These are phyloP conservation scores for Fraxinus cuspidata DNA, from an alignment of 257 asterid species.

Conservation along the genomic window DNA sequence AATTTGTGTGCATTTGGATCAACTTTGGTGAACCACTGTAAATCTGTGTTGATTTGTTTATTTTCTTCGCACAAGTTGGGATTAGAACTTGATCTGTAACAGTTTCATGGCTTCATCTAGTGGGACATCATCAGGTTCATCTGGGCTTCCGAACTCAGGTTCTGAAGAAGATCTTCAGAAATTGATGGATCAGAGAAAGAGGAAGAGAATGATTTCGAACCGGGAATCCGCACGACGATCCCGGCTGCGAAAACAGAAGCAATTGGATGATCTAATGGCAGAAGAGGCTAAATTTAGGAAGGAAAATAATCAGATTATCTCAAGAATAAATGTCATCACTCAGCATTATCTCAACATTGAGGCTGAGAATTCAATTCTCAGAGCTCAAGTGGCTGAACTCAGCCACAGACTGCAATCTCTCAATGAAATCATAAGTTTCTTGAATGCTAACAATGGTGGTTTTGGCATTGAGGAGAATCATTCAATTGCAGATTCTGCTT, in stretches of 20 bases:
- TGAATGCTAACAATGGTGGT: constrained; percentile 28
- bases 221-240: constrained; percentile 96
- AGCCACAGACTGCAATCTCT: constrained; percentile 70
- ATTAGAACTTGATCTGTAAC: background rate
- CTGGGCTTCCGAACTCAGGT: constrained; percentile 55
- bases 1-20: too few species aligned
- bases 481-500: background rate
- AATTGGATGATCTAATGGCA: constrained; percentile 64
- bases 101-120: constrained; percentile 65
- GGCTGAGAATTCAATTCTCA: constrained; percentile 74
- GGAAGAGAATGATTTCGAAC: constrained; percentile 86
- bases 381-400: constrained; percentile 82
- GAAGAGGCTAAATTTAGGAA: constrained; percentile 55
- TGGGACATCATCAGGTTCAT: constrained; percentile 67
- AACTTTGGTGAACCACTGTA: too few species aligned
- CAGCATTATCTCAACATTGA: constrained; percentile 57
- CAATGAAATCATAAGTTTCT: constrained; percentile 48
- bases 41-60: too few species aligned
- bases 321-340: constrained; percentile 45
- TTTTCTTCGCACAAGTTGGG: background rate
- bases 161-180: constrained; percentile 64
- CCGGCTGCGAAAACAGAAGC: constrained; percentile 85
- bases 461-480: constrained; percentile 13
- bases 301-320: constrained; percentile 59
- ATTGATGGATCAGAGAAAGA: constrained; percentile 71